These are phyloP conservation scores for Tephrocybe sp. DNA, from an alignment of 768 basidiomycete genomes.

Conservation along the genomic window DNA sequence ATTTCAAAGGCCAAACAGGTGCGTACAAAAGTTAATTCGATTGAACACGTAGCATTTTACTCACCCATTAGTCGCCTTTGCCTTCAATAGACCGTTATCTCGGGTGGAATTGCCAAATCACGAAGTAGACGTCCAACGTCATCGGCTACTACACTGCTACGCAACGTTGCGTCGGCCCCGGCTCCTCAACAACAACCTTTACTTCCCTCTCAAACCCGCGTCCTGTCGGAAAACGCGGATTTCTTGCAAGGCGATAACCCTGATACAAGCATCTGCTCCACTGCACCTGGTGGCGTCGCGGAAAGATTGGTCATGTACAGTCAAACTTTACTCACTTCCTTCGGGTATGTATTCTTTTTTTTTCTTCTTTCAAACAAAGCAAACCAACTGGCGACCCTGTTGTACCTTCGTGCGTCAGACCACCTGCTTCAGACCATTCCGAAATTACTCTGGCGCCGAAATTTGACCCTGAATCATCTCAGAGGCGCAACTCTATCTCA, in stretches of 20 bases:
- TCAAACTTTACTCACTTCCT: conserved; percentile 42
- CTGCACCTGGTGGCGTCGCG: conserved; percentile 38
- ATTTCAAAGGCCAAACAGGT: conserved; percentile 13
- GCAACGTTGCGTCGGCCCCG: conserved; percentile 13
- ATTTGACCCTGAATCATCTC: conserved; percentile 12
- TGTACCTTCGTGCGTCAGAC: conserved; percentile 16
- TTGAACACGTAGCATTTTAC: conserved; percentile 6
- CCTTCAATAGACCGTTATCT: conserved; percentile 20
- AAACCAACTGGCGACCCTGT: conserved; percentile 11
- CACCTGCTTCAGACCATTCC: conserved; percentile 4
- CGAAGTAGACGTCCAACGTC: conserved; percentile 15
- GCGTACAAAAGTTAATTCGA: conserved; percentile 10
- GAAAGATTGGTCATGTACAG: conserved; percentile 50
- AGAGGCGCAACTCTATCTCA: conserved; percentile 1
- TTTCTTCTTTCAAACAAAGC: conserved; percentile 2
- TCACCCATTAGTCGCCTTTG: not conserved
- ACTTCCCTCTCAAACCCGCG: not conserved
- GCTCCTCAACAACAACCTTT: conserved; percentile 2
- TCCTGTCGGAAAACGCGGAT: conserved; percentile 9
- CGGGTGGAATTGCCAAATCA: conserved; percentile 28
- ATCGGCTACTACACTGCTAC: conserved; percentile 6
- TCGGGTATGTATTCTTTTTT: conserved; percentile 38
- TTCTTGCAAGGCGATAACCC: conserved; percentile 10
- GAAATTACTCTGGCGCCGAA: conserved; percentile 1
- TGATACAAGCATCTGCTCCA: conserved; percentile 28